phyloP scores from a whole-genome alignment of 75 land plant genomes.

The Cunninghamia lanceolata region DNA sequence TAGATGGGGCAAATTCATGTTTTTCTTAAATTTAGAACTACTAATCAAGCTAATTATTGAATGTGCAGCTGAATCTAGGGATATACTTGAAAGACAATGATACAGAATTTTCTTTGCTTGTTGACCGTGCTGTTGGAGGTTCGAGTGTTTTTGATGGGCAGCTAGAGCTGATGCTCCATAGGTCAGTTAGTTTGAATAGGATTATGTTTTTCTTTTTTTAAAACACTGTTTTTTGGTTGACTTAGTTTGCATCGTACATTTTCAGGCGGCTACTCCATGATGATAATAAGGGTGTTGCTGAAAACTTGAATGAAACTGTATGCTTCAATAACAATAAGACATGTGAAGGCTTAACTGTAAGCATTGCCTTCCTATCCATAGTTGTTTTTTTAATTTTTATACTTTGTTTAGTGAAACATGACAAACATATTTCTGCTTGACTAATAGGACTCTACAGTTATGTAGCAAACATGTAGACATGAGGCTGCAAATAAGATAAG shows the following conservation, averaged over 20 bases:
- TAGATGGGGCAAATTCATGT: background rate
- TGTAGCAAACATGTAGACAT: background rate
- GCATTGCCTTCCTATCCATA: constrained; percentile 1
- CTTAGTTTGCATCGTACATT: constrained; percentile 2
- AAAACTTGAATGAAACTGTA: constrained; percentile 30
- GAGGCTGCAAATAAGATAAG: background rate
- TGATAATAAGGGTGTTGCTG: constrained; percentile 31
- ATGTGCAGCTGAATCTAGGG: constrained; percentile 78
- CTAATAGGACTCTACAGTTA: background rate
- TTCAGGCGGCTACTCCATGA: constrained; percentile 32
- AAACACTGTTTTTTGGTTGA: background rate
- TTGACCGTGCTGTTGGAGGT: constrained; percentile 84
- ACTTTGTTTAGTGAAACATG: background rate
- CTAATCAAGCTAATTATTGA: constrained; percentile 17
- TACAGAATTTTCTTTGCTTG: constrained; percentile 75
- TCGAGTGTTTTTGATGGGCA: constrained; percentile 78
- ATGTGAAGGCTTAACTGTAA: constrained; percentile 53
- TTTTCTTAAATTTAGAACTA: constrained; percentile 5
- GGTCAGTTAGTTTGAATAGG: constrained; percentile 28
- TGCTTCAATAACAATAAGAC: constrained; percentile 17
- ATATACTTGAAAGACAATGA: constrained; percentile 61
- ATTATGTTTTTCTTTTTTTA: no score
- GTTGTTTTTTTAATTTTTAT: background rate
- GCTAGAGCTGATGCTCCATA: constrained; percentile 86
- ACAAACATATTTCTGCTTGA: background rate